Conservation (phyloP, 768 basidiomycete genomes). For the Boletus bicolor region DNA sequence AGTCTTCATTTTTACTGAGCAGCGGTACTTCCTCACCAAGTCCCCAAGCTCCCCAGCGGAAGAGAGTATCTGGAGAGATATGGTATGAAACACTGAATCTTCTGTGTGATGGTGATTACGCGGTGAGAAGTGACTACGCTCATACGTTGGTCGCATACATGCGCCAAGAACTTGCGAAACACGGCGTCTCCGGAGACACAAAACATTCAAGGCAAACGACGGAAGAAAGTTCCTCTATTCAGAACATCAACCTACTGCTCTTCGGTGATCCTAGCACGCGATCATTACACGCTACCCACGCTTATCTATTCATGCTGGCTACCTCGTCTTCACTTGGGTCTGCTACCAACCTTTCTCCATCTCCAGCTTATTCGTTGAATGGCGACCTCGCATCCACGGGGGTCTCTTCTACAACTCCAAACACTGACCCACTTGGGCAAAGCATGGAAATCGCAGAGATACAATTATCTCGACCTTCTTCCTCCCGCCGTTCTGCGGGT, state of each 20-base stretch:
- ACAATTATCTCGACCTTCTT: constrained; percentile 32
- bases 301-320: constrained; percentile 75
- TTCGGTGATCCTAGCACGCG: constrained; percentile 60
- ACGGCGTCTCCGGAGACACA: constrained; percentile 44
- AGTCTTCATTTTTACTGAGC: constrained; percentile 27
- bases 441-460: constrained; percentile 15
- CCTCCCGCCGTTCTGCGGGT: constrained; percentile 47
- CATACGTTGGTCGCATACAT: constrained; percentile 74
- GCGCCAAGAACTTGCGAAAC: constrained; percentile 67
- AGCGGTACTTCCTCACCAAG: constrained; percentile 27
- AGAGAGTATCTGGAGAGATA: constrained; percentile 71
- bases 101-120: constrained; percentile 73
- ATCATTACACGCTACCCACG: constrained; percentile 78
- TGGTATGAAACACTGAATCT: constrained; percentile 91
- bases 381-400: constrained; percentile 29
- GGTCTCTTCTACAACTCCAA: constrained; percentile 31
- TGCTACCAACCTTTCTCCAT: constrained; percentile 36
- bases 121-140: constrained; percentile 78
- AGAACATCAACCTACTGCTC: constrained; percentile 48
- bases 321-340: constrained; percentile 64
- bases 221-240: constrained; percentile 47
- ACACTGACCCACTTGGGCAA: constrained; percentile 30
- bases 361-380: constrained; percentile 39
- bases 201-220: constrained; percentile 44
- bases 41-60: constrained; percentile 50